phyloP scores from a whole-genome alignment of 2,329 filamentous ascomycete genomes.

The Cladosporium sphaerospermum region DNA sequence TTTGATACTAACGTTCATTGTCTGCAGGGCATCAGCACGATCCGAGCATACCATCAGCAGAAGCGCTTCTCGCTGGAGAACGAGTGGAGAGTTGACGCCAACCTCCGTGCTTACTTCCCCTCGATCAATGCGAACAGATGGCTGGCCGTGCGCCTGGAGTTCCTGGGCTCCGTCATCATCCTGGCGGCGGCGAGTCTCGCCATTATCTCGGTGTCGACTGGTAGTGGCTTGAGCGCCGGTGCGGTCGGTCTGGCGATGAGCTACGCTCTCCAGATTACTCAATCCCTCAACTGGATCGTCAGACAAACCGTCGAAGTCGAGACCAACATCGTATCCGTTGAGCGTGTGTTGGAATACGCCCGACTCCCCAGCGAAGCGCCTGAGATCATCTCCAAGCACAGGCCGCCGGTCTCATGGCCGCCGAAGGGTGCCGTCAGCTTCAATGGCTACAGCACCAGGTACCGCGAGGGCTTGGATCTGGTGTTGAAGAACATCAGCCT shows the following conservation, averaged over 20 bases:
- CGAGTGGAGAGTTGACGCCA: slow-evolving; percentile 94
- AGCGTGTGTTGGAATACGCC: slow-evolving; percentile 94
- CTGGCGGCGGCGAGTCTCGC: slow-evolving; percentile 76
- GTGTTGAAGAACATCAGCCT: slow-evolving; percentile 90
- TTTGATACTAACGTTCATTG: neutral
- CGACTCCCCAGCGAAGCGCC: slow-evolving; percentile 86
- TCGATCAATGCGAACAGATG: slow-evolving; percentile 87
- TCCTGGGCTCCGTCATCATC: slow-evolving; percentile 92
- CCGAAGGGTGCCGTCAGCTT: slow-evolving; percentile 82
- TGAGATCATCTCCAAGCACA: slow-evolving; percentile 81
- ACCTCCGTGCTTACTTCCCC: slow-evolving; percentile 89
- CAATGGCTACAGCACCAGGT: slow-evolving; percentile 88
- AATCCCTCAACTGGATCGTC: slow-evolving; percentile 98
- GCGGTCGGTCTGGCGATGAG: slow-evolving; percentile 92
- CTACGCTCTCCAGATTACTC: slow-evolving; percentile 93
- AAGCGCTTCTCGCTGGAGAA: slow-evolving; percentile 85
- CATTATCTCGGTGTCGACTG: slow-evolving; percentile 69
- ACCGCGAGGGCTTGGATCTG: slow-evolving; percentile 80
- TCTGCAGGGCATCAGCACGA: slow-evolving; percentile 68
- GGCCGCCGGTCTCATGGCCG: slow-evolving; percentile 87
- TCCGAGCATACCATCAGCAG: slow-evolving; percentile 88
- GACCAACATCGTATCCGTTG: slow-evolving; percentile 98
- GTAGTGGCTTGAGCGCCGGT: slow-evolving; percentile 60
- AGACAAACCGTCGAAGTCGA: slow-evolving; percentile 99
- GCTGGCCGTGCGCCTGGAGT: slow-evolving; percentile 90